Conservation (phyloP, 108 stramenopile genomes). For the Fistulifera solaris region DNA sequence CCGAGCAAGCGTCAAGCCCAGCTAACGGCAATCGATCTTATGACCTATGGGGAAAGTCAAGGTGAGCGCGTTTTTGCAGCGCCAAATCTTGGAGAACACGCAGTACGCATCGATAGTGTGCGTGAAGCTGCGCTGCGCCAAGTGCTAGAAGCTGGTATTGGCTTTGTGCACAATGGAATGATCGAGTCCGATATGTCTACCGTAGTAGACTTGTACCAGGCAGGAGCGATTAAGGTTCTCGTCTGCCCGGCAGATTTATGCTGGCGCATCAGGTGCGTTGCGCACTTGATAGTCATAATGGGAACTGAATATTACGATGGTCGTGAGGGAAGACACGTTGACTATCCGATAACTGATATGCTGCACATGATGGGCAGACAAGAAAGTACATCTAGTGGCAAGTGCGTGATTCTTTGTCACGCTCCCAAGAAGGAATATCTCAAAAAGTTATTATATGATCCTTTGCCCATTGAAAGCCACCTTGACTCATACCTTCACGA, state of each 20-base stretch:
- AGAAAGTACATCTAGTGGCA: constrained; percentile 54
- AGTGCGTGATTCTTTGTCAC: constrained; percentile 89
- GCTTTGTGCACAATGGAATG: constrained; percentile 91
- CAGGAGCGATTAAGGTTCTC: constrained; percentile 64
- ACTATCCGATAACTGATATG: constrained; percentile 88
- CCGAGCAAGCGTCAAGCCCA: constrained; percentile 95
- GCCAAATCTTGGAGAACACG: constrained; percentile 14
- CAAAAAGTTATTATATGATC: constrained; percentile 91
- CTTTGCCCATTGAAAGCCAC: constrained; percentile 96
- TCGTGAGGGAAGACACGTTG: constrained; percentile 82
- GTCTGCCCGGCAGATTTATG: constrained; percentile 82
- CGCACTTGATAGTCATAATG: constrained; percentile 89
- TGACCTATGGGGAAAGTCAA: constrained; percentile 80
- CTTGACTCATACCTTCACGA: constrained; percentile 94
- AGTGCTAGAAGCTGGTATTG: constrained; percentile 79
- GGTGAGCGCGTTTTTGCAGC: constrained; percentile 43
- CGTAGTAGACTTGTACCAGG: constrained; percentile 61
- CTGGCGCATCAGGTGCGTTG: constrained; percentile 67
- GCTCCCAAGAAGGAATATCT: constrained; percentile 90
- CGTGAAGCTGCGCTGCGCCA: constrained; percentile 82
- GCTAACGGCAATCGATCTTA: constrained; percentile 95
- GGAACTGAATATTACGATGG: constrained; percentile 97
- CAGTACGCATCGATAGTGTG: constrained; percentile 24
- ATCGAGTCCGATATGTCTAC: constrained; percentile 58
- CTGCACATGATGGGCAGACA: constrained; percentile 95